Conservation (phyloP, 169 alveolate genomes). For the Plasmodium gaboni region DNA sequence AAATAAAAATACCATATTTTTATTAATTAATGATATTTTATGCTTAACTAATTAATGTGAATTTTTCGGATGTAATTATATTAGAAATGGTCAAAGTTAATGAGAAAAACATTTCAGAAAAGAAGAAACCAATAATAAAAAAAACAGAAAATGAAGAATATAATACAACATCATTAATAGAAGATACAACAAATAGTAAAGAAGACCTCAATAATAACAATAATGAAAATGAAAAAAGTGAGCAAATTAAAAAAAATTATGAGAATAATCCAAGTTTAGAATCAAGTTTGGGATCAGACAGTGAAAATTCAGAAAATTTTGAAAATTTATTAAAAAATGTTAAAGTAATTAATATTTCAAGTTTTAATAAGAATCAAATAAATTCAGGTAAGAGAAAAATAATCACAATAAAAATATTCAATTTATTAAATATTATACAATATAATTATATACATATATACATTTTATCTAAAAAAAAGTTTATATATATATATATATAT, state of each 20-base stretch:
- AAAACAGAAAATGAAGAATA: slow-evolving; percentile 64
- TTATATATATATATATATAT: not conserved
- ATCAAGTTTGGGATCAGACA: slow-evolving; percentile 73
- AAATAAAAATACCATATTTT: slow-evolving; percentile 20
- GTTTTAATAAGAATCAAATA: slow-evolving; percentile 60
- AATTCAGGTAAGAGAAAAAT: slow-evolving; percentile 45
- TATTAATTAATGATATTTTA: slow-evolving; percentile 26
- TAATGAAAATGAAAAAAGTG: slow-evolving; percentile 18
- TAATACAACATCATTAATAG: slow-evolving; percentile 65
- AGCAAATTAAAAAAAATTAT: slow-evolving; percentile 9
- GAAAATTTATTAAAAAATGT: slow-evolving; percentile 74
- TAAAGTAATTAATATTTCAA: slow-evolving; percentile 67
- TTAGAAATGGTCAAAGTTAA: slow-evolving; percentile 40
- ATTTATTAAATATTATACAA: slow-evolving; percentile 9
- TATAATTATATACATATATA: slow-evolving; percentile 16
- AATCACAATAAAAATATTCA: not conserved
- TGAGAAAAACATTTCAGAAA: slow-evolving; percentile 18
- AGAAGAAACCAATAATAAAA: slow-evolving; percentile 25
- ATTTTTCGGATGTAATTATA: not conserved
- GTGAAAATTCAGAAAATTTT: slow-evolving; percentile 75
- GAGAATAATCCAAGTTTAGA: slow-evolving; percentile 51
- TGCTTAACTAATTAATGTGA: not conserved
- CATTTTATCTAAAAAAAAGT: slow-evolving; percentile 1
- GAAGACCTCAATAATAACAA: slow-evolving; percentile 31
- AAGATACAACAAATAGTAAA: slow-evolving; percentile 31